Base-by-base conservation (phyloP, 2,329 filamentous ascomycete species). In the Aspergillus luchuensis region DNA sequence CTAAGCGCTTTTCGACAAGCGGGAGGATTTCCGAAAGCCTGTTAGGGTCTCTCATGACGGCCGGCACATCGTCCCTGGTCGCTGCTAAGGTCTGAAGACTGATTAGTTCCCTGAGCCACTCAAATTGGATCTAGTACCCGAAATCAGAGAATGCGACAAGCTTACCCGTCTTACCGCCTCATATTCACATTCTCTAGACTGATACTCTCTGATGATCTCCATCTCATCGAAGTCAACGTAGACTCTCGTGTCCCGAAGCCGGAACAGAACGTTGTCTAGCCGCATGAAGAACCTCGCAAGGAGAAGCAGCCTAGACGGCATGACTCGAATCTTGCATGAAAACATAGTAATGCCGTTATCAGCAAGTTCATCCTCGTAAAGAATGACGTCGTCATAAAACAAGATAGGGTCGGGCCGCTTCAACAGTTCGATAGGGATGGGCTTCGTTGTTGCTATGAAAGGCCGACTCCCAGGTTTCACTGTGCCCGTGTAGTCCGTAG, bases 281-380 rank as follows among this genome's bases (percentile, higher is more conserved):
- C 95, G 85, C 89, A 99, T 91, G 77, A 97, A 99, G 73, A 97
- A 89, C 23, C 95, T 85, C 66, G 87, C 87, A 3, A 99, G 85
- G 62, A 99, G 82, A 58, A 99, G 83, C 78, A 99, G 87, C 58
- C 95, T 84, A 69, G 89, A 87, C 58, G 93, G 91, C 89, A 98
- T 97, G 59, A 98, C 94, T 61, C 95, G 85, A 54, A 98, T 81
- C 81, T 99, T 99, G 78, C 90, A 92, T 63, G 89, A 96, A 60
- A 96, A 83, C 73, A 97, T 85, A 30, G 92, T 91, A 68, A 98
- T 95, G 63, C 95, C 95, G 73, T 99, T 99, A 77, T 99, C 95
- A 62, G 97, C 95, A 50, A 99, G 85, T 81, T 99, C 95, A 79
- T 96, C 96, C 80, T 99, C 95, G 76, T 96, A 99, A 51, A 99